These are phyloP conservation scores for Boechera retrofracta DNA, from an alignment of 345 rosid genomes.

Conservation along the genomic window DNA sequence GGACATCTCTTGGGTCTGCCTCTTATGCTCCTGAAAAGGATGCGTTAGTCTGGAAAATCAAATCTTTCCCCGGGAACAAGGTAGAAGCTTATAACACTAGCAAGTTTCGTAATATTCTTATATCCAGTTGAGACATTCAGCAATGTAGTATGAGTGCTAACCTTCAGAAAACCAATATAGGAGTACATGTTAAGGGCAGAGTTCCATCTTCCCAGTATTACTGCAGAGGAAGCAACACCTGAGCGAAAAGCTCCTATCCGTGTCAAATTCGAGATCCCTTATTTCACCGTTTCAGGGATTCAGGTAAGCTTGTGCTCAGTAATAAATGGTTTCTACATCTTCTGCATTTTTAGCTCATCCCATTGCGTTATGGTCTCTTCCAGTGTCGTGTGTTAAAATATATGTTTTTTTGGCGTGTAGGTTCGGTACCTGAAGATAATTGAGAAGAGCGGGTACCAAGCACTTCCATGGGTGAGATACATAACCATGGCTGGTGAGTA, in stretches of 20 bases:
- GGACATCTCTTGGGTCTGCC: conserved; percentile 96
- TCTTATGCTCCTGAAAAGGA: conserved; percentile 85
- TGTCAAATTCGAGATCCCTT: conserved; percentile 84
- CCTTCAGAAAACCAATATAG: conserved; percentile 40
- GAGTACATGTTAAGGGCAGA: conserved; percentile 92
- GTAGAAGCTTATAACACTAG: conserved; percentile 43
- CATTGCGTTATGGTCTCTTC: not conserved
- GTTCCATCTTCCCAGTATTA: conserved; percentile 76
- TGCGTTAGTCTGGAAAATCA: conserved; percentile 79
- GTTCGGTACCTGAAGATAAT: conserved; percentile 95
- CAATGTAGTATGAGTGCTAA: conserved; percentile 15
- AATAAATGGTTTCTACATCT: not conserved
- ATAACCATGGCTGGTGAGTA: conserved; percentile 99
- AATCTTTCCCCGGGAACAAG: conserved; percentile 84
- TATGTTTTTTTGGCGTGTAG: conserved; percentile 47
- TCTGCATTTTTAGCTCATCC: not conserved
- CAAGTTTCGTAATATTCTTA: not conserved
- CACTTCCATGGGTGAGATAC: conserved; percentile 98
- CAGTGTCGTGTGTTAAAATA: not conserved
- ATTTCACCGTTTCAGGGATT: conserved; percentile 85
- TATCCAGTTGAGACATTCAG: conserved; percentile 14
- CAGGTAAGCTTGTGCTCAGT: conserved; percentile 57
- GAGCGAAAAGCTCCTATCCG: conserved; percentile 85
- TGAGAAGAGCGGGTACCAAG: conserved; percentile 94
- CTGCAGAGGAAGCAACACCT: conserved; percentile 71